These are phyloP conservation scores for Aureobasidium musti DNA, from an alignment of 2,329 filamentous ascomycete genomes.

Conservation along the genomic window DNA sequence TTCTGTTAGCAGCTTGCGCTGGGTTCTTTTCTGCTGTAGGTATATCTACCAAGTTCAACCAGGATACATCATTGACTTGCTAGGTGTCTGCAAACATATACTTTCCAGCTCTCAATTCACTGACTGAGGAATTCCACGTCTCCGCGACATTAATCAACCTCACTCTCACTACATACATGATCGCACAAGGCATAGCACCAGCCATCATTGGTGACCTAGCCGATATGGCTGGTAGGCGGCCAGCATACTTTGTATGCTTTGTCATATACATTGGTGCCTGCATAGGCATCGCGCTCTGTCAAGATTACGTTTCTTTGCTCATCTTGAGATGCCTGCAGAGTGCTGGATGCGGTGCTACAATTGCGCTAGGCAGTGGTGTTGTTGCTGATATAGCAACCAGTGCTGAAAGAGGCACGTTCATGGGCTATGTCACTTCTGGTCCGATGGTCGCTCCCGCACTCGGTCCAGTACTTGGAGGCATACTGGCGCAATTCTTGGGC, in stretches of 20 bases:
- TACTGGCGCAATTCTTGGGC: conserved; percentile 42
- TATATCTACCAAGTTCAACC: conserved; percentile 33
- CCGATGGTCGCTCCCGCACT: conserved; percentile 35
- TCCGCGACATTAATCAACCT: conserved; percentile 31
- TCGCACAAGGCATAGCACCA: conserved; percentile 55
- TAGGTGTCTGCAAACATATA: conserved; percentile 53
- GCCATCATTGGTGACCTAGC: conserved; percentile 56
- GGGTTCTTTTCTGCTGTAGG: conserved; percentile 54
- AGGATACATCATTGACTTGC: background rate
- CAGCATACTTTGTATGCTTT: conserved; percentile 54
- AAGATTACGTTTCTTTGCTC: conserved; percentile 44
- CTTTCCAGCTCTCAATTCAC: conserved; percentile 32
- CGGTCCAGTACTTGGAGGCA: conserved; percentile 39
- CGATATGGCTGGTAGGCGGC: conserved; percentile 54
- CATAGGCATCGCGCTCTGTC: conserved; percentile 45
- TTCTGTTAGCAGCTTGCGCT: conserved; percentile 54
- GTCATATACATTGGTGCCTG: conserved; percentile 48
- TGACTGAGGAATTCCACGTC: conserved; percentile 31
- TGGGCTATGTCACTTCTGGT: conserved; percentile 40
- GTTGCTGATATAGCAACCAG: conserved; percentile 43
- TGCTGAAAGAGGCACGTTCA: conserved; percentile 42
- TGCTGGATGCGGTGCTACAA: conserved; percentile 46
- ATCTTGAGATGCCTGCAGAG: conserved; percentile 47
- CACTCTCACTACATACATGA: conserved; percentile 33
- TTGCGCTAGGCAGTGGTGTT: conserved; percentile 42